Base-by-base conservation (phyloP, 805 yeast genomes). In the Candida nitratophila region DNA sequence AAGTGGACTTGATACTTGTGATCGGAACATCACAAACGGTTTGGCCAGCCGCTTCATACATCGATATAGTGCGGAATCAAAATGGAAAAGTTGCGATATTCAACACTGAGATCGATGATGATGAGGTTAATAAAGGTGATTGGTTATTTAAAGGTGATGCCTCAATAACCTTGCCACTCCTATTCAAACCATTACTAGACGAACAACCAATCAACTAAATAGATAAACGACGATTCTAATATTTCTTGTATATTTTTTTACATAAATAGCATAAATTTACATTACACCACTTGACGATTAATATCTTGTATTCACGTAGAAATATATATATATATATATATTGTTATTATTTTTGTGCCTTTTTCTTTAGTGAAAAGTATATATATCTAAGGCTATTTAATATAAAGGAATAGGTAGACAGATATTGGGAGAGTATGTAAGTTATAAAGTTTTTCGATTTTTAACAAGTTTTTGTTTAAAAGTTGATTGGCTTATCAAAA, bases 31-130 rank as follows among this genome's bases (percentile, higher is more conserved):
- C 90, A 29, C 87, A 91, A 5, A 69, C 81, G 0, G 89, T 85
- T 2, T 89, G 95, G 82, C 97, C 97, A 4, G 96, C 96, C 3
- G 88, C 90, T 48, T 86, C 95, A 12, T 89, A 86, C 59, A 90
- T 89, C 21, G 95, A 88, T 48, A 68, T 89, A 49, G 86, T 86
- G 2, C 68, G 68, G 48, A 69, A 69, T 47, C 78, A 78, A 44
- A 95, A 95, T 5, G 96, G 95, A 1, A 79, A 78, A 49, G 83
- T 87, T 17, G 96, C 96, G 1, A 75, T 89, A 0, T 89, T 89
- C 65, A 87, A 89, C 57, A 83, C 82, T 1, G 88, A 80, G 41
- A 71, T 74, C 19, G 81, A 76, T 14, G 70, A 70, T 21, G 66
- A 63, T 12, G 69, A 70, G 0, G 65, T 66, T 32, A 71, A 68